phyloP scores from a whole-genome alignment of 2,329 filamentous ascomycete genomes.

The Aureobasidium musti region DNA sequence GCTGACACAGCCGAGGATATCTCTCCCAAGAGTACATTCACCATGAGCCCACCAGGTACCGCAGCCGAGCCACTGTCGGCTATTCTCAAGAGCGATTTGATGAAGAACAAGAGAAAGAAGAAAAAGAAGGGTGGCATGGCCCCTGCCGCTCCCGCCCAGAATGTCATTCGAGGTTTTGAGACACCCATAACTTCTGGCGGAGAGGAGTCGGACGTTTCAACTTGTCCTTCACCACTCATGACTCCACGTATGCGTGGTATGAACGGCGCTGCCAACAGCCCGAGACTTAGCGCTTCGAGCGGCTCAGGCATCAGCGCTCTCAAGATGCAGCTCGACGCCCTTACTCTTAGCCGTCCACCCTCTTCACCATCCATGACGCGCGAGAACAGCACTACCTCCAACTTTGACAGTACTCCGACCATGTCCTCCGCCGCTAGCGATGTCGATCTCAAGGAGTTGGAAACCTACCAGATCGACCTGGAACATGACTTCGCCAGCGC shows the following conservation, averaged over 20 bases:
- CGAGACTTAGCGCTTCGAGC: conserved; percentile 43
- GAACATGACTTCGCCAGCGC: conserved; percentile 80
- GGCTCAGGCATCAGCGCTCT: conserved; percentile 72
- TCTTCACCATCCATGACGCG: conserved; percentile 53
- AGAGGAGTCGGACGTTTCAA: conserved; percentile 57
- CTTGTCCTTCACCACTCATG: conserved; percentile 42
- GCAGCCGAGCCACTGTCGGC: conserved; percentile 35
- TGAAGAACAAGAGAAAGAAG: conserved; percentile 44
- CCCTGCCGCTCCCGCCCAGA: conserved; percentile 43
- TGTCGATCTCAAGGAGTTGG: conserved; percentile 70
- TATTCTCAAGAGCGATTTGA: conserved; percentile 41
- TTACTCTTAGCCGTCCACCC: conserved; percentile 65
- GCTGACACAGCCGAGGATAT: conserved; percentile 39
- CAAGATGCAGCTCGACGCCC: conserved; percentile 75
- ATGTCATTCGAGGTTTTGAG: conserved; percentile 53
- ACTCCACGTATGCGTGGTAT: conserved; percentile 45
- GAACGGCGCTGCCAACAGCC: conserved; percentile 55
- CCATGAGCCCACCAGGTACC: conserved; percentile 33
- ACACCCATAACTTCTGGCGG: conserved; percentile 56
- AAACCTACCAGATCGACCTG: conserved; percentile 81
- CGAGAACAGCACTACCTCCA: conserved; percentile 40
- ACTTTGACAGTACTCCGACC: conserved; percentile 52
- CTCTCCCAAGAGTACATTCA: conserved; percentile 37
- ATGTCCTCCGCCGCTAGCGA: conserved; percentile 60
- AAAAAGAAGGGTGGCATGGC: conserved; percentile 43